Percentiles rank a stretch among this genome's conserved stretches.
These are phyloP conservation scores for Alloteropsis angusta DNA, from an alignment of 202 grass and related monocot species.

Conservation along the genomic window DNA sequence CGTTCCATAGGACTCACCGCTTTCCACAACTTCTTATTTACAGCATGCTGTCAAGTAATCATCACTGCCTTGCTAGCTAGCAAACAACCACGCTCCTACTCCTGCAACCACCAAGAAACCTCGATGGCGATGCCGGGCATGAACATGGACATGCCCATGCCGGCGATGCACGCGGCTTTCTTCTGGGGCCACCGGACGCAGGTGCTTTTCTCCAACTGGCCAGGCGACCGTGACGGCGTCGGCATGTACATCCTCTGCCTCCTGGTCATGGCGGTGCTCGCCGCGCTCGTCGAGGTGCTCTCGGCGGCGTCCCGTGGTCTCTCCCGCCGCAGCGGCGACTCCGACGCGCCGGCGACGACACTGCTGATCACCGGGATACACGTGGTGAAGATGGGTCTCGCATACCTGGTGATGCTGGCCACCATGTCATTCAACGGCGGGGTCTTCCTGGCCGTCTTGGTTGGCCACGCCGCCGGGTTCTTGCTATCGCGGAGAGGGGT, in stretches of 20 bases:
- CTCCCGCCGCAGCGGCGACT: not conserved
- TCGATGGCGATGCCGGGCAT: not conserved
- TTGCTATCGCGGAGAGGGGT: conserved; percentile 24
- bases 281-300: conserved; percentile 43
- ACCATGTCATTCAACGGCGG: conserved; percentile 70
- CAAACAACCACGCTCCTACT: not conserved
- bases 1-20: not conserved
- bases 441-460: conserved; percentile 44
- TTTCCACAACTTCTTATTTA: not conserved
- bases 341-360: not conserved
- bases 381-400: conserved; percentile 30
- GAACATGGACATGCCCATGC: conserved; percentile 29
- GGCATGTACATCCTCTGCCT: conserved; percentile 65
- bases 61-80: not conserved
- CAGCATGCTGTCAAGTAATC: not conserved
- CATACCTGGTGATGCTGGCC: conserved; percentile 66
- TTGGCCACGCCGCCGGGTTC: conserved; percentile 52
- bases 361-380: conserved; percentile 34
- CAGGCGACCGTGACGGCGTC: conserved; percentile 19
- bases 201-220: conserved; percentile 54
- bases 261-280: conserved; percentile 36
- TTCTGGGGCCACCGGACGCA: conserved; percentile 50
- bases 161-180: conserved; percentile 55
- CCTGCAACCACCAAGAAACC: not conserved
- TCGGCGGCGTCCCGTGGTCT: not conserved